Percentiles rank a stretch among this genome's conserved stretches.
phyloP scores from a whole-genome alignment of 2,329 filamentous ascomycete species.

The Pestalotiopsis sp. region DNA sequence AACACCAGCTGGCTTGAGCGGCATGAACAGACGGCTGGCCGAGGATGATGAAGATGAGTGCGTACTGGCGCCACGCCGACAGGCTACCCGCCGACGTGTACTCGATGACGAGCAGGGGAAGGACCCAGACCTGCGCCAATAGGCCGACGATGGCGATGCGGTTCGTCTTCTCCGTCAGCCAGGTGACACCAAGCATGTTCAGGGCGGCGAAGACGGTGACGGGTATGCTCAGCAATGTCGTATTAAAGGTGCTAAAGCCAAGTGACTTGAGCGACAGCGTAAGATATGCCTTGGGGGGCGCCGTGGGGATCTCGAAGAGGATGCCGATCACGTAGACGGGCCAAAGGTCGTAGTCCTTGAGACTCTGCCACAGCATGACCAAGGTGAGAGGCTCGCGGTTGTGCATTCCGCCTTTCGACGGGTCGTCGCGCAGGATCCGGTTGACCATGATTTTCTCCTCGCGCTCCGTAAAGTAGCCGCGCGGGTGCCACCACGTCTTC shows the following conservation, averaged over 20 bases:
- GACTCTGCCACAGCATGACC: slow-evolving; percentile 46
- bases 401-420: slow-evolving; percentile 61
- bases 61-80: slow-evolving; percentile 3
- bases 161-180: slow-evolving; percentile 30
- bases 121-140: slow-evolving; percentile 33
- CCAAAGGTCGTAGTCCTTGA: slow-evolving; percentile 63
- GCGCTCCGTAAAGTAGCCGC: slow-evolving; percentile 62
- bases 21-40: slow-evolving; percentile 26
- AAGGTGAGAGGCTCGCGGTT: slow-evolving; percentile 52
- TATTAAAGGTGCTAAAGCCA: slow-evolving; percentile 47
- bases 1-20: slow-evolving; percentile 38
- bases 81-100: slow-evolving; percentile 1
- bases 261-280: slow-evolving; percentile 46
- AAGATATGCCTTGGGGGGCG: slow-evolving; percentile 43
- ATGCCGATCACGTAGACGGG: slow-evolving; percentile 55
- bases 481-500: slow-evolving; percentile 51
- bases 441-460: slow-evolving; percentile 70
- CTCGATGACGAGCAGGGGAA: slow-evolving; percentile 30
- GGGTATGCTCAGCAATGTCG: slow-evolving; percentile 39
- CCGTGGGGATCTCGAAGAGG: slow-evolving; percentile 40
- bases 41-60: slow-evolving; percentile 1
- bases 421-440: slow-evolving; percentile 59
- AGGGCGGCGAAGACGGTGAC: neutral
- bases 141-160: slow-evolving; percentile 29
- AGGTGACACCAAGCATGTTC: slow-evolving; percentile 27